A percentile compares a stretch with the other conserved stretches of the same genome.
These are phyloP conservation scores for Pythium vanterpoolii DNA, from an alignment of 352 stramenopile species.

Conservation along the genomic window DNA sequence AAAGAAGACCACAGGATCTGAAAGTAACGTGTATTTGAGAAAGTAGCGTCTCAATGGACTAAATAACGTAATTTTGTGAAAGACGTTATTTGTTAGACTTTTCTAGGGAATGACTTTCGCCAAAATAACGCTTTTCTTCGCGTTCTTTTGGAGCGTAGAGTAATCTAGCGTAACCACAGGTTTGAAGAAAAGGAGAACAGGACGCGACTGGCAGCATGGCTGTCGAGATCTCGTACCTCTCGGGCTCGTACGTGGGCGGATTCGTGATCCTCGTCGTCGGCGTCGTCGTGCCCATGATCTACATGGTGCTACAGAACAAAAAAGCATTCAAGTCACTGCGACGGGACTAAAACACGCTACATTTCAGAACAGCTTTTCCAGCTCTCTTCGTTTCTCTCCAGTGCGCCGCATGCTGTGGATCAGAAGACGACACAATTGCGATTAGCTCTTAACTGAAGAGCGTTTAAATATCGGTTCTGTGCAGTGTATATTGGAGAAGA, in stretches of 20 bases:
- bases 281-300: conserved; percentile 74
- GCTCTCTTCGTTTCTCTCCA: neutral
- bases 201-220: conserved; percentile 11
- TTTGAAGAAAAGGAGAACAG: conserved; percentile 1
- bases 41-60: too few species aligned
- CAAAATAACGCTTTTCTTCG: too few species aligned
- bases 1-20: conserved; percentile 13
- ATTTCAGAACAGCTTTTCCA: too few species aligned
- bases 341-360: conserved; percentile 35
- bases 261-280: conserved; percentile 64
- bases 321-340: conserved; percentile 85
- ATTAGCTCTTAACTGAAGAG: too few species aligned
- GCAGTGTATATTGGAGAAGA: too few species aligned
- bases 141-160: neutral
- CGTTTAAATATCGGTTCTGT: too few species aligned
- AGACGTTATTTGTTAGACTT: conserved; percentile 12
- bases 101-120: too few species aligned
- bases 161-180: neutral
- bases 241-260: conserved; percentile 61
- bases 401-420: too few species aligned
- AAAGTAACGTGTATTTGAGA: conserved; percentile 3
- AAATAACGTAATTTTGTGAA: neutral
- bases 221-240: conserved; percentile 64
- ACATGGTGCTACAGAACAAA: conserved; percentile 87
- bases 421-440: too few species aligned